Evolutionary conservation across 345 rosid species (phyloP), one percentile per base, ranked within the genome.

Genomic region (Noccaea bulbosa): DNA sequence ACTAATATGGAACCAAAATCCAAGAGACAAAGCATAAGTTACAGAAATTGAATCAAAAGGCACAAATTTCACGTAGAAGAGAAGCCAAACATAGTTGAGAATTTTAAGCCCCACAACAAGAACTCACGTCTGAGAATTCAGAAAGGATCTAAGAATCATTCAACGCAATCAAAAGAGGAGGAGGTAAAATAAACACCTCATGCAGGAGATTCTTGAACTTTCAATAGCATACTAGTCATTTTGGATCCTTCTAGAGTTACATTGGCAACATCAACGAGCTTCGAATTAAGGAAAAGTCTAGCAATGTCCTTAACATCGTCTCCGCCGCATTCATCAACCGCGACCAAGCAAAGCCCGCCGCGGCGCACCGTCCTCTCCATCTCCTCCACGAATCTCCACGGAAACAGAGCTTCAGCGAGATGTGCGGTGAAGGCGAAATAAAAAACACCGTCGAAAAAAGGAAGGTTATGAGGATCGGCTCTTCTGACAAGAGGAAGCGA

Each of bases 341-440:
- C 86, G 40, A 89, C 87, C 61, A 80, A 84, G 51, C 84, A 82
- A 11, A 73, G 57, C 35, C 99, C 98, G 6, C 84, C 87, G 6
- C 49, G 51, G 45, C 84, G 66, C 74, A 91, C 93, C 4, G 90
- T 89, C 84, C 99, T 82, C 88, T 89, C 95, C 95, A 91, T 91
- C 85, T 94, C 95, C 58, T 52, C 74, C 8, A 46, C 91, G 41
- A 84, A 82, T 52, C 87, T 71, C 69, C 51, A 50, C 16, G 97
- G 96, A 54, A 82, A 89, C 81, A 94, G 70, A 6, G 95, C 91
- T 82, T 82, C 88, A 7, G 37, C 65, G 38, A 91, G 73, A 76
- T 82, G 95, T 30, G 76, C 85, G 3, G 76, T 89, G 67, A 87
- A 94, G 1, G 83, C 88, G 9, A 94, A 50, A 81, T 91, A 91